Percentiles rank a stretch among this genome's conserved stretches.
These are phyloP conservation scores for Epichloe scottii DNA, from an alignment of 2,329 filamentous ascomycete genomes.

Conservation along the genomic window DNA sequence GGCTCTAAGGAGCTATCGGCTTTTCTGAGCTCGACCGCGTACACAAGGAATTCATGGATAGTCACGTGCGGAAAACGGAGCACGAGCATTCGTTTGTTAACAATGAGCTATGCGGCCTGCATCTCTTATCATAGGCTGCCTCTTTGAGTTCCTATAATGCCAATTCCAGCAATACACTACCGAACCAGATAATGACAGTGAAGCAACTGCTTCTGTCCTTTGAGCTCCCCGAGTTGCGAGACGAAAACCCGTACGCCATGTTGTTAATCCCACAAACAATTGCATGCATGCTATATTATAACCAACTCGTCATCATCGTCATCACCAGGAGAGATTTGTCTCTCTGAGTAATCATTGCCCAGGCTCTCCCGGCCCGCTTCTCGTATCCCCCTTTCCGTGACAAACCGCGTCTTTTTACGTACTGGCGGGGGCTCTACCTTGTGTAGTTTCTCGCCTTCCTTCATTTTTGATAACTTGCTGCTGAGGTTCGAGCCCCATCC, in stretches of 20 bases:
- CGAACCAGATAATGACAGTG: background rate
- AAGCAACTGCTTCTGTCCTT: background rate
- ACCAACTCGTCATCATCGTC: conserved; percentile 41
- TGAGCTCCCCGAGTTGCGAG: background rate
- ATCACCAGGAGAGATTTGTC: conserved; percentile 24
- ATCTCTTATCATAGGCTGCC: background rate
- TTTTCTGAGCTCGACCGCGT: too few species aligned
- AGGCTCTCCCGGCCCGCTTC: conserved; percentile 67
- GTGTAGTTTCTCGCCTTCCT: conserved; percentile 41
- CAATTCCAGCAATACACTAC: background rate
- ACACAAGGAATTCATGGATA: too few species aligned
- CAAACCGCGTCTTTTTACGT: conserved; percentile 66
- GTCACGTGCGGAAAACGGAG: too few species aligned
- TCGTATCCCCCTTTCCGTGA: conserved; percentile 64
- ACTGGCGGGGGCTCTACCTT: conserved; percentile 29
- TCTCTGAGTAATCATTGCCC: conserved; percentile 33
- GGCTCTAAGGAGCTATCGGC: too few species aligned
- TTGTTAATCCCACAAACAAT: background rate
- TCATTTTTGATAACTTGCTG: conserved; percentile 49
- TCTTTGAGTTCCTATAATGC: background rate
- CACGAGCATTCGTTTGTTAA: too few species aligned
- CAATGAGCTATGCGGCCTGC: background rate
- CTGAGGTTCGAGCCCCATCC: conserved; percentile 47
- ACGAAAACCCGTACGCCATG: background rate
- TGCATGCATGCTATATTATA: conserved; percentile 26